Evolutionary conservation across 257 asterid species (phyloP).

Genomic region (Solanum acaule): DNA sequence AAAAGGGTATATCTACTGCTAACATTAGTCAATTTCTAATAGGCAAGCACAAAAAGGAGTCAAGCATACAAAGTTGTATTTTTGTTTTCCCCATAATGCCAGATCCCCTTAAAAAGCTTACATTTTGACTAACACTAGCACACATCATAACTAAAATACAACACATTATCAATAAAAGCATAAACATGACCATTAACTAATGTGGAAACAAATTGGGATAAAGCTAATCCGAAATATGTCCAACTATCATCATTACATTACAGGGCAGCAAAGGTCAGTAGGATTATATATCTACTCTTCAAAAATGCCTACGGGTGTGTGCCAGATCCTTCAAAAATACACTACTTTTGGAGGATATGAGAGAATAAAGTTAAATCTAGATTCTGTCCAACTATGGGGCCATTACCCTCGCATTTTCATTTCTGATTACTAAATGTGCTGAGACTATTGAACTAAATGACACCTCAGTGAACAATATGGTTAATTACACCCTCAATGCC

Average conservation of each 20-base stretch:
- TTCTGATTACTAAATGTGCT: not conserved
- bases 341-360: not conserved
- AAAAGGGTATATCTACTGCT: not conserved
- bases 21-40: not conserved
- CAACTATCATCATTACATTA: not conserved
- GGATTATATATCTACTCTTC: not conserved
- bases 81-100: not conserved
- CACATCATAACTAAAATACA: not conserved
- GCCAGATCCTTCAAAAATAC: not conserved
- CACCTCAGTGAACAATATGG: not conserved
- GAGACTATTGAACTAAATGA: not conserved
- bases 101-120: not conserved
- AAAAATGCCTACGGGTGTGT: not conserved
- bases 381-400: not conserved
- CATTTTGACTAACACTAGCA: not conserved
- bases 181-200: not conserved
- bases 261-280: not conserved
- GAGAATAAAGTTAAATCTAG: not conserved
- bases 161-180: not conserved
- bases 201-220: not conserved
- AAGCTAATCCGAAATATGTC: not conserved
- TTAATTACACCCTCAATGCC: too few relatives aligned
- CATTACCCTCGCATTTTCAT: not conserved
- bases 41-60: not conserved
- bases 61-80: not conserved